Evolutionary conservation across 2,329 filamentous ascomycete genomes (phyloP).

Genomic region (Xylariaceae sp.): DNA sequence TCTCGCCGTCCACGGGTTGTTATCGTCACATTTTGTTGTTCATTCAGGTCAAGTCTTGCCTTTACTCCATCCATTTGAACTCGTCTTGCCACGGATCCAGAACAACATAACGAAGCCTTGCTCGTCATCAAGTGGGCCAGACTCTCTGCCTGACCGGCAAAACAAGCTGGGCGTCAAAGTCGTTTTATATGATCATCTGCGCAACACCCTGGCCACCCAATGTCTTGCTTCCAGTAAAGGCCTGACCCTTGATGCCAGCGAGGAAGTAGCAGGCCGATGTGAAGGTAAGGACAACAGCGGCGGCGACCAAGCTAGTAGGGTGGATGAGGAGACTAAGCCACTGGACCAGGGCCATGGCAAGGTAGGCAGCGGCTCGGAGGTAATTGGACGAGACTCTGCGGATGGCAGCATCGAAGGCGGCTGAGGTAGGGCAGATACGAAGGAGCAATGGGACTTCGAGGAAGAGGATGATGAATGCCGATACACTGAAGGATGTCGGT

Average conservation of each 20-base stretch:
- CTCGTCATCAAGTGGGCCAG: too few species aligned
- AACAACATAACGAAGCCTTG: too few species aligned
- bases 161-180: neutral
- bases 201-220: conserved; percentile 89
- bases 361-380: conserved; percentile 88
- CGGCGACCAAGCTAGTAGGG: conserved; percentile 75
- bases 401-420: conserved; percentile 83
- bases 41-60: too few species aligned
- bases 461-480: conserved; percentile 72
- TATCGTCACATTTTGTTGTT: too few species aligned
- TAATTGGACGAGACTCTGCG: conserved; percentile 94
- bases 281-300: conserved; percentile 74
- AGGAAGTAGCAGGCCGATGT: conserved; percentile 77
- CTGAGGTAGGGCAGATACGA: conserved; percentile 93
- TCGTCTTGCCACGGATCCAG: too few species aligned
- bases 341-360: conserved; percentile 74
- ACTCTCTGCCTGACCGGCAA: too few species aligned
- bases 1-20: too few species aligned
- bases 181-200: conserved; percentile 89
- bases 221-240: conserved; percentile 90
- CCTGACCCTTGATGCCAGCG: conserved; percentile 77
- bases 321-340: conserved; percentile 70
- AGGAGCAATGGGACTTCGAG: conserved; percentile 90
- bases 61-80: too few species aligned
- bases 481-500: conserved; percentile 48